Conservation (phyloP, 768 basidiomycete genomes). For the Amanita jacksonii region DNA sequence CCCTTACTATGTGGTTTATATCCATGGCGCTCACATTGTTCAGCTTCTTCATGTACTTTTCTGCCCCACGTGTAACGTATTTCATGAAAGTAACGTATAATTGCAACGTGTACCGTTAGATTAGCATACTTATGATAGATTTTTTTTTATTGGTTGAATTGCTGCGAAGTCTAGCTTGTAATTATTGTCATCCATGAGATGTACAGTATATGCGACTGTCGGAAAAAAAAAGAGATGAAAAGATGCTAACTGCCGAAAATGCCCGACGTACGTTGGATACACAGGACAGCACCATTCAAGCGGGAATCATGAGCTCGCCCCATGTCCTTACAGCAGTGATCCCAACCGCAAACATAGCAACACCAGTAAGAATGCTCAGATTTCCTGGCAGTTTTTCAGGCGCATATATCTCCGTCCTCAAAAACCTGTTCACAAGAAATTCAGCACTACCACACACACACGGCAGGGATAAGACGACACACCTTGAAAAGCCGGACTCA, state of each 20-base stretch:
- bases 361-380: constrained; percentile 55
- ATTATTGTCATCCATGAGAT: too few relatives aligned
- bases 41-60: neutral
- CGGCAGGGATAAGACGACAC: neutral
- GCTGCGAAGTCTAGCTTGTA: too few relatives aligned
- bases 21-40: too few relatives aligned
- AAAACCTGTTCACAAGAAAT: constrained; percentile 22
- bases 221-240: too few relatives aligned
- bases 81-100: neutral
- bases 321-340: constrained; percentile 65
- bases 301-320: constrained; percentile 70
- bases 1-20: neutral
- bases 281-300: constrained; percentile 21
- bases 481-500: constrained; percentile 52
- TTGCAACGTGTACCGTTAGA: neutral
- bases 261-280: neutral
- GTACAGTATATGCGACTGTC: neutral
- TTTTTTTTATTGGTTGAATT: too few relatives aligned
- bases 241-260: too few relatives aligned
- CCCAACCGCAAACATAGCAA: constrained; percentile 60
- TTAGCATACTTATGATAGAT: neutral
- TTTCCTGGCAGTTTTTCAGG: constrained; percentile 73
- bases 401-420: constrained; percentile 57
- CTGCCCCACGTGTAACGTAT: neutral
- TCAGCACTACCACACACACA: constrained; percentile 1